Evolutionary conservation across 2,329 filamentous ascomycete genomes (phyloP).

Genomic region (Pseudocercospora macadamiae): DNA sequence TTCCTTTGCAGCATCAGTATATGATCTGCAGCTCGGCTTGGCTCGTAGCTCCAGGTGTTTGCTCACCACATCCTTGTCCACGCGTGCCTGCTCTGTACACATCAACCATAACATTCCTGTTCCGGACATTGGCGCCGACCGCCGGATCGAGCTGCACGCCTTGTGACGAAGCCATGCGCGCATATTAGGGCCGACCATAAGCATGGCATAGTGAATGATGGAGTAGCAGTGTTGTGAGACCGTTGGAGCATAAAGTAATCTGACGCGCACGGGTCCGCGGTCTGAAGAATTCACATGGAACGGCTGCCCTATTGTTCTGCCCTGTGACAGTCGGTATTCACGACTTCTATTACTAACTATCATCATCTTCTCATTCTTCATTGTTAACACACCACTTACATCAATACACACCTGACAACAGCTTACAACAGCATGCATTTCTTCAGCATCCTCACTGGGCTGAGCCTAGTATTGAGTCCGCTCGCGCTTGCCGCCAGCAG

Average conservation of each 20-base stretch:
- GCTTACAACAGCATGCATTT: constrained; percentile 20
- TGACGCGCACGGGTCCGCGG: constrained; percentile 8
- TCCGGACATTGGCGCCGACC: constrained; percentile 23
- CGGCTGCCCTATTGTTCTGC: constrained; percentile 2
- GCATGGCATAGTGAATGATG: constrained; percentile 8
- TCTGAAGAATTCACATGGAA: neutral
- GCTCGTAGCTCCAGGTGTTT: constrained; percentile 14
- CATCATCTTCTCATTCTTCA: constrained; percentile 2
- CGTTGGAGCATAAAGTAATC: constrained; percentile 22
- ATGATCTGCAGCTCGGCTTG: constrained; percentile 19
- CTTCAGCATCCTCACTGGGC: constrained; percentile 16
- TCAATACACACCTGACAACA: neutral
- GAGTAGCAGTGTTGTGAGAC: neutral
- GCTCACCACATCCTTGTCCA: constrained; percentile 18
- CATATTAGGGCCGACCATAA: constrained; percentile 10
- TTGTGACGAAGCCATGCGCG: constrained; percentile 30
- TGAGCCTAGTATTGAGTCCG: constrained; percentile 28
- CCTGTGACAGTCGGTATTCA: neutral
- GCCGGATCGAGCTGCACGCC: constrained; percentile 20
- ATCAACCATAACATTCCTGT: constrained; percentile 18
- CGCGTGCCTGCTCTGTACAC: constrained; percentile 18
- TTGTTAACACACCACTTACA: neutral
- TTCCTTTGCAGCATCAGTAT: constrained; percentile 3
- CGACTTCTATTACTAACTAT: constrained; percentile 5
- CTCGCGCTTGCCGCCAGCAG: constrained; percentile 29